These are phyloP conservation scores for Lyophyllum shimeji DNA, from an alignment of 768 basidiomycete genomes.

Conservation along the genomic window DNA sequence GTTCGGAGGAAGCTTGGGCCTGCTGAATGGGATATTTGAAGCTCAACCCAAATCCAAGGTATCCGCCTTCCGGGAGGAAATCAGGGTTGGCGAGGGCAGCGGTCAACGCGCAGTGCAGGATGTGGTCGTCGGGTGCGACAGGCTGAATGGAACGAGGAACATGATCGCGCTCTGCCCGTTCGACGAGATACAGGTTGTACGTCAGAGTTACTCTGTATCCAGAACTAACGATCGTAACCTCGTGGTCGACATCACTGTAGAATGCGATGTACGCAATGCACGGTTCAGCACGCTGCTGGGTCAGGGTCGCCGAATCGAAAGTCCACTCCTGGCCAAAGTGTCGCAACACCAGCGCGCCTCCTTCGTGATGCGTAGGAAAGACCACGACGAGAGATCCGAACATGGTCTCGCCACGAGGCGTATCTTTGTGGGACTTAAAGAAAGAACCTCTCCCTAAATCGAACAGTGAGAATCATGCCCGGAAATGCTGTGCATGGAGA, in stretches of 20 bases:
- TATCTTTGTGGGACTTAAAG: conserved; percentile 53
- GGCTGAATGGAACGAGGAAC: not conserved
- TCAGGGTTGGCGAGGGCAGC: conserved; percentile 28
- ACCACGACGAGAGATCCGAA: conserved; percentile 53
- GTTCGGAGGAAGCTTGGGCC: not conserved
- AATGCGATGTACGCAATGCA: conserved; percentile 34
- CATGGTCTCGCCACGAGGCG: conserved; percentile 41
- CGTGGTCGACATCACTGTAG: conserved; percentile 41
- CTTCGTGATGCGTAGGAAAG: conserved; percentile 46
- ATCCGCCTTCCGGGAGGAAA: conserved; percentile 39
- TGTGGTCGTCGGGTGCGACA: conserved; percentile 11
- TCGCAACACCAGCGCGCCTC: conserved; percentile 41
- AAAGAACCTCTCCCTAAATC: conserved; percentile 39
- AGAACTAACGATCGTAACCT: conserved; percentile 32
- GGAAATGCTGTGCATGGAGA: too few relatives aligned
- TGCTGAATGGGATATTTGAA: conserved; percentile 33
- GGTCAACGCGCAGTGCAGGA: conserved; percentile 13
- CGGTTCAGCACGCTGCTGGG: conserved; percentile 14
- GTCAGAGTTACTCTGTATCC: conserved; percentile 42
- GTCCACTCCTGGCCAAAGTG: conserved; percentile 31
- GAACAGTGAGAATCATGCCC: not conserved
- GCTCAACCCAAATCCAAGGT: conserved; percentile 37
- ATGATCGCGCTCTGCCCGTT: not conserved
- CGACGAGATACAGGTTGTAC: conserved; percentile 37
- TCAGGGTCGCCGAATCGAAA: conserved; percentile 27